Conservation (phyloP, 306 rosid genomes). For the Morella rubra region DNA sequence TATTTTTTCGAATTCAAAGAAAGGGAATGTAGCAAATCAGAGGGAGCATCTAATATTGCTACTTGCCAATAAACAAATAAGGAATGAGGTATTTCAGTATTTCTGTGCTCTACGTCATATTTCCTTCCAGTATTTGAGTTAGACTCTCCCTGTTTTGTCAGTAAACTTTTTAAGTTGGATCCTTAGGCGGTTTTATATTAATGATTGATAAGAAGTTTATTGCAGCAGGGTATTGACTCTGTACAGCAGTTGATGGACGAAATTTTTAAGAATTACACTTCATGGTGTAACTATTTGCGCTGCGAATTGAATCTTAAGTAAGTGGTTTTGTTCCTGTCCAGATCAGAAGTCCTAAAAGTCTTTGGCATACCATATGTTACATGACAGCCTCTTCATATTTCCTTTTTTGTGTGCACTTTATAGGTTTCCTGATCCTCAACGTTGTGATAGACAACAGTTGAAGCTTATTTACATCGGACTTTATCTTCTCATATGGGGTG, state of each 20-base stretch:
- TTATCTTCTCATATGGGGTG: too few species aligned
- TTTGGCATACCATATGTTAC: conserved; percentile 17
- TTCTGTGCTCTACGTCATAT: conserved; percentile 16
- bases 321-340: conserved; percentile 26
- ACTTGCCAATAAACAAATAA: conserved; percentile 75
- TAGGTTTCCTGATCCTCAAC: too few species aligned
- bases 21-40: conserved; percentile 98
- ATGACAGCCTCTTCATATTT: conserved; percentile 25
- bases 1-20: conserved; percentile 52
- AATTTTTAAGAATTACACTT: conserved; percentile 75
- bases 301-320: conserved; percentile 59
- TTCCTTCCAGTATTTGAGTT: neutral
- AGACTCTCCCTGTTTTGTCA: neutral
- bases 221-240: conserved; percentile 69
- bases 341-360: conserved; percentile 18
- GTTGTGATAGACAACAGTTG: too few species aligned
- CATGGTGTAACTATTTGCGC: conserved; percentile 89
- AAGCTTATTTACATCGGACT: too few species aligned
- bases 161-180: conserved; percentile 14
- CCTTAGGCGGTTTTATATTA: conserved; percentile 12
- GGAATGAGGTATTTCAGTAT: conserved; percentile 48
- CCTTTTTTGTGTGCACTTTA: neutral
- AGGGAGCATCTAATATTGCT: conserved; percentile 91
- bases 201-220: conserved; percentile 36
- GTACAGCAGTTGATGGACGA: conserved; percentile 44